These are phyloP conservation scores for Pythium periplocum DNA, from an alignment of 352 stramenopile species.

Conservation along the genomic window DNA sequence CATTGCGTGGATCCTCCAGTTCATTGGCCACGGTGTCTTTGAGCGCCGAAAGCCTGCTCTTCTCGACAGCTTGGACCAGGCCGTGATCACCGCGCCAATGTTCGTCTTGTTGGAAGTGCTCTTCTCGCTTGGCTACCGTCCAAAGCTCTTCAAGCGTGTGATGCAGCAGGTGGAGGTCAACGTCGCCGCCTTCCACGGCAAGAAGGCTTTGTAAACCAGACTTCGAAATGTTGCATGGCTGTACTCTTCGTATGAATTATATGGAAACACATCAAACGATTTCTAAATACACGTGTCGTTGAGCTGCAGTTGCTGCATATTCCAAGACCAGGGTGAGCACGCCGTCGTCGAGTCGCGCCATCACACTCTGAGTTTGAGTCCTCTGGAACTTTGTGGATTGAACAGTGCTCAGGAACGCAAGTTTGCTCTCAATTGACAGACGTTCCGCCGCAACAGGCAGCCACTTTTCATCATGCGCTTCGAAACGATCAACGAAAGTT, in stretches of 20 bases:
- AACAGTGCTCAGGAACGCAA: slow-evolving; percentile 5
- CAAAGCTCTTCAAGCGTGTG: slow-evolving; percentile 28
- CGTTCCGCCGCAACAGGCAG: not conserved
- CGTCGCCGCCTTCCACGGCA: slow-evolving; percentile 28
- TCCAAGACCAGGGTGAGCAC: slow-evolving; percentile 2
- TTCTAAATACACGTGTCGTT: too few species aligned
- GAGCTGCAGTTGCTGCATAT: slow-evolving; percentile 2
- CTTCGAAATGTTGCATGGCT: not conserved
- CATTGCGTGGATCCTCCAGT: slow-evolving; percentile 46
- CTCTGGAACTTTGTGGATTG: not conserved
- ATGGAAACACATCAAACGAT: too few species aligned
- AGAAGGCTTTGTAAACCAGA: slow-evolving; percentile 15
- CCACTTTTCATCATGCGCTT: slow-evolving; percentile 5
- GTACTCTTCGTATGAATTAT: too few species aligned
- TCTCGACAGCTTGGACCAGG: slow-evolving; percentile 55
- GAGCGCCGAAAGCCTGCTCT: slow-evolving; percentile 52
- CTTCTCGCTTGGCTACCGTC: slow-evolving; percentile 40
- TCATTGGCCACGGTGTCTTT: slow-evolving; percentile 56
- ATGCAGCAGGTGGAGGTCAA: slow-evolving; percentile 37
- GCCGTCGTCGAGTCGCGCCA: slow-evolving; percentile 1
- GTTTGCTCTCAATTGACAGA: not conserved
- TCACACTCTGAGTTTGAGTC: not conserved
- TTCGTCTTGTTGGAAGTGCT: slow-evolving; percentile 60
- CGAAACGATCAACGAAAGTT: not conserved
- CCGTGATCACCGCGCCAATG: slow-evolving; percentile 41